These are phyloP conservation scores for Gelatoporia subvermispora DNA, from an alignment of 768 basidiomycete genomes.

Conservation along the genomic window DNA sequence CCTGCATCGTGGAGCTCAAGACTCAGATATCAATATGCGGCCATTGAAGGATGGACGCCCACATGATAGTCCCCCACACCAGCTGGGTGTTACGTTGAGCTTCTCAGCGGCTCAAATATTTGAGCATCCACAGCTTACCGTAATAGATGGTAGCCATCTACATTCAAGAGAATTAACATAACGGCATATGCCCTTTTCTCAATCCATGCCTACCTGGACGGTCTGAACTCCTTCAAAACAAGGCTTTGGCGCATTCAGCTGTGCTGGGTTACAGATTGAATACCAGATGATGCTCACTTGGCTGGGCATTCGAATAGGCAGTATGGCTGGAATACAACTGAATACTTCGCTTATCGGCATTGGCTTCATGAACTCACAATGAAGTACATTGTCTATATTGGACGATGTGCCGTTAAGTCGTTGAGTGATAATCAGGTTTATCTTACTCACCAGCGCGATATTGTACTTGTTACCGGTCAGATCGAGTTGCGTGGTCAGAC, in stretches of 20 bases:
- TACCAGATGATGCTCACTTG: slow-evolving; percentile 40
- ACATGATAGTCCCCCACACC: slow-evolving; percentile 64
- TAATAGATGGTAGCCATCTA: slow-evolving; percentile 65
- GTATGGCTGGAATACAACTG: slow-evolving; percentile 36
- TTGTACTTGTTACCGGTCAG: slow-evolving; percentile 60
- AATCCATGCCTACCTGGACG: slow-evolving; percentile 53
- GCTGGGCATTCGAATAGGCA: slow-evolving; percentile 66
- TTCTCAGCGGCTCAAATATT: not conserved
- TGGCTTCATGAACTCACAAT: slow-evolving; percentile 38
- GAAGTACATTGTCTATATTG: slow-evolving; percentile 60
- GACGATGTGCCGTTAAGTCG: not conserved
- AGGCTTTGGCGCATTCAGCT: slow-evolving; percentile 20
- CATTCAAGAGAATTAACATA: slow-evolving; percentile 5
- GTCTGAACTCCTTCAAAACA: slow-evolving; percentile 58
- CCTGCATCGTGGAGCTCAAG: slow-evolving; percentile 28
- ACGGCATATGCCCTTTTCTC: too few relatives aligned
- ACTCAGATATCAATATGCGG: not conserved
- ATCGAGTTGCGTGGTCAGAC: slow-evolving; percentile 49
- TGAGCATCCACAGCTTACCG: slow-evolving; percentile 32
- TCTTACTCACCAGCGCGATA: slow-evolving; percentile 49
- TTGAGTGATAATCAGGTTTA: not conserved
- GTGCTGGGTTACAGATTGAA: not conserved
- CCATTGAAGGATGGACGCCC: slow-evolving; percentile 19
- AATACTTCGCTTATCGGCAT: not conserved
- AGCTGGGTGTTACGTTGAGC: slow-evolving; percentile 30